Evolutionary conservation across 2,329 filamentous ascomycete species (phyloP).

Genomic region (Aaosphaeria arxii): DNA sequence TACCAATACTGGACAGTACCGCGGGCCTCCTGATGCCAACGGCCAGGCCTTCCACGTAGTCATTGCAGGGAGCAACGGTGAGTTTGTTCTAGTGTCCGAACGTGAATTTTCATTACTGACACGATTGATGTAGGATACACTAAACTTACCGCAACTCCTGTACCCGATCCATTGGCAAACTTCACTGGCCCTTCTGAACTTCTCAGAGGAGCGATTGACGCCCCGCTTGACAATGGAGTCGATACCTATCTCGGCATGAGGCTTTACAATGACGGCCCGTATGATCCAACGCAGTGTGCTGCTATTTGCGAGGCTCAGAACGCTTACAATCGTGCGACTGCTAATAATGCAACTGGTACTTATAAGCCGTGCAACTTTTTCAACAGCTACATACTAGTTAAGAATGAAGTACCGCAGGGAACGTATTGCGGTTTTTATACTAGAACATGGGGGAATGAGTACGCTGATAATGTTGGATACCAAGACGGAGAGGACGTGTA

Average conservation of each 20-base stretch:
- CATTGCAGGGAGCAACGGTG: slow-evolving; percentile 22
- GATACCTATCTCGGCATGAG: slow-evolving; percentile 27
- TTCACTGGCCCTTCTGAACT: slow-evolving; percentile 14
- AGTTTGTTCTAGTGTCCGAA: neutral
- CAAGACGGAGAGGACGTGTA: no score
- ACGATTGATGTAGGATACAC: slow-evolving; percentile 16
- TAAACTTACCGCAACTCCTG: slow-evolving; percentile 9
- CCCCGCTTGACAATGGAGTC: slow-evolving; percentile 12
- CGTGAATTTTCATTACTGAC: neutral
- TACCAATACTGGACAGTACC: slow-evolving; percentile 22
- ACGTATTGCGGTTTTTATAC: slow-evolving; percentile 34
- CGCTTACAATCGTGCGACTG: slow-evolving; percentile 27
- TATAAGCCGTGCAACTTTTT: slow-evolving; percentile 39
- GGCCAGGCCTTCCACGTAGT: slow-evolving; percentile 20
- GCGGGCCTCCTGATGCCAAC: slow-evolving; percentile 4
- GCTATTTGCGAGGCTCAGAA: slow-evolving; percentile 35
- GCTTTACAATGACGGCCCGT: slow-evolving; percentile 26
- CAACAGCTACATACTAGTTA: slow-evolving; percentile 36
- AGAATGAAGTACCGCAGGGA: slow-evolving; percentile 34
- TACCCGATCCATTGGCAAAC: slow-evolving; percentile 4
- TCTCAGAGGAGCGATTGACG: slow-evolving; percentile 24
- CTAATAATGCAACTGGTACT: slow-evolving; percentile 16
- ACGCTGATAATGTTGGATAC: no score
- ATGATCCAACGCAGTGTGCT: slow-evolving; percentile 28
- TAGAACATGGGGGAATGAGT: slow-evolving; percentile 8